Conservation (phyloP, 176 grass and related monocot species). For the Aegilops sharonensis region DNA sequence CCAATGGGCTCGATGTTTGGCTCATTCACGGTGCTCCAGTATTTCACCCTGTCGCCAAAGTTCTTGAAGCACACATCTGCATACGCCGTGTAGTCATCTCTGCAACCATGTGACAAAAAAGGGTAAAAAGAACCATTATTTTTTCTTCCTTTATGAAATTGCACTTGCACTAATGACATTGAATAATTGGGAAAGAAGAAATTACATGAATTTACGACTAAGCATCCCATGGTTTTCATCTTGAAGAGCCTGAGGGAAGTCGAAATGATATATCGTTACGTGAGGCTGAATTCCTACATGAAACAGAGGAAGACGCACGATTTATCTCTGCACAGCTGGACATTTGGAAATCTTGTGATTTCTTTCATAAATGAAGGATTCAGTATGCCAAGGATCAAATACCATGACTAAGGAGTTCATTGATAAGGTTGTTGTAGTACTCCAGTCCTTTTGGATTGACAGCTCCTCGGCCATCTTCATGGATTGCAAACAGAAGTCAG, state of each 20-base stretch:
- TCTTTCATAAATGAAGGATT: background rate
- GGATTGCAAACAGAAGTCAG: background rate
- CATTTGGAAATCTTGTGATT: background rate
- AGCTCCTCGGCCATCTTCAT: slow-evolving; percentile 75
- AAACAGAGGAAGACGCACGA: slow-evolving; percentile 1
- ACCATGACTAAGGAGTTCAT: slow-evolving; percentile 82
- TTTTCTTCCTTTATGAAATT: background rate
- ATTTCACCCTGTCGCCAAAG: slow-evolving; percentile 82
- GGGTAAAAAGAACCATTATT: background rate
- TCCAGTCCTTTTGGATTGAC: slow-evolving; percentile 74
- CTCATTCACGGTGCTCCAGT: slow-evolving; percentile 85
- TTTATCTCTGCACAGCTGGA: background rate
- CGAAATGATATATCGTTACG: slow-evolving; percentile 85
- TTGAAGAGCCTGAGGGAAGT: slow-evolving; percentile 86
- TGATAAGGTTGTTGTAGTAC: slow-evolving; percentile 89
- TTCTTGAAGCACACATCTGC: slow-evolving; percentile 86
- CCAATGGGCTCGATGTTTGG: slow-evolving; percentile 69
- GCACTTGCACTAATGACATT: background rate
- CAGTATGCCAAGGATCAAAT: background rate
- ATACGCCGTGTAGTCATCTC: slow-evolving; percentile 85
- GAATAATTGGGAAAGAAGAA: background rate
- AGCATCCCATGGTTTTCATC: slow-evolving; percentile 67
- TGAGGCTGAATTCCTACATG: slow-evolving; percentile 82
- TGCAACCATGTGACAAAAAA: slow-evolving; percentile 17
- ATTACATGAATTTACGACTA: slow-evolving; percentile 77